Evolutionary conservation across 2,329 filamentous ascomycete species (phyloP).

Genomic region (Calonectria pauciramosa): DNA sequence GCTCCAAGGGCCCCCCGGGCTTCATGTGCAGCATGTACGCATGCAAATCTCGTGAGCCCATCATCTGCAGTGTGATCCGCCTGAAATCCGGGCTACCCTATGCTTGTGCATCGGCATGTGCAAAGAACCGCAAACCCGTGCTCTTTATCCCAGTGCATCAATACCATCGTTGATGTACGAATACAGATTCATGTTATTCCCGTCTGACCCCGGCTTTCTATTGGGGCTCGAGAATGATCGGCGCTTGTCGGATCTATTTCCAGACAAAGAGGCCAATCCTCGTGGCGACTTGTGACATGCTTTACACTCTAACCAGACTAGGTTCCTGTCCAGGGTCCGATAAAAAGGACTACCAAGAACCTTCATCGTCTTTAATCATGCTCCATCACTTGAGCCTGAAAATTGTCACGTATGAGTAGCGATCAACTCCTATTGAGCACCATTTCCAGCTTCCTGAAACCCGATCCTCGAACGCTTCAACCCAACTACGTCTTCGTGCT

Average conservation of each 20-base stretch:
- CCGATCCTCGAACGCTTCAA: too few relatives aligned
- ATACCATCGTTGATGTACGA: background rate
- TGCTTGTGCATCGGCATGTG: slow-evolving; percentile 7
- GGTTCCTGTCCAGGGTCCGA: background rate
- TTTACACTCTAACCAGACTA: slow-evolving; percentile 1
- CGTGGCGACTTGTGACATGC: background rate
- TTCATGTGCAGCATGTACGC: background rate
- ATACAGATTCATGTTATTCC: slow-evolving; percentile 23
- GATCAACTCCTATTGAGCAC: background rate
- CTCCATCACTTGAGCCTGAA: background rate
- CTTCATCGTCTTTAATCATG: background rate
- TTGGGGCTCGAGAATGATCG: slow-evolving; percentile 14
- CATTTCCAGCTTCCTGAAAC: background rate
- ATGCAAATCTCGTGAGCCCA: background rate
- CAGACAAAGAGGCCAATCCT: slow-evolving; percentile 7
- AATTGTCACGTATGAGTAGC: background rate
- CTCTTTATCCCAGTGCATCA: slow-evolving; percentile 13
- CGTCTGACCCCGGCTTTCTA: slow-evolving; percentile 13
- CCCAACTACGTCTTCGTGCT: too few relatives aligned
- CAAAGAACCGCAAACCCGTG: slow-evolving; percentile 29
- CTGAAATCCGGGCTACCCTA: background rate
- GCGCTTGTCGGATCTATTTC: slow-evolving; percentile 21
- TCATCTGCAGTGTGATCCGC: slow-evolving; percentile 6
- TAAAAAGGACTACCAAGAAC: slow-evolving; percentile 1
- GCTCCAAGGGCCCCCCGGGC: background rate